A percentile compares a stretch with the other conserved stretches of the same genome.
These are phyloP conservation scores for Arthrobotrys conoides DNA, from an alignment of 2,329 filamentous ascomycete genomes.

Conservation along the genomic window DNA sequence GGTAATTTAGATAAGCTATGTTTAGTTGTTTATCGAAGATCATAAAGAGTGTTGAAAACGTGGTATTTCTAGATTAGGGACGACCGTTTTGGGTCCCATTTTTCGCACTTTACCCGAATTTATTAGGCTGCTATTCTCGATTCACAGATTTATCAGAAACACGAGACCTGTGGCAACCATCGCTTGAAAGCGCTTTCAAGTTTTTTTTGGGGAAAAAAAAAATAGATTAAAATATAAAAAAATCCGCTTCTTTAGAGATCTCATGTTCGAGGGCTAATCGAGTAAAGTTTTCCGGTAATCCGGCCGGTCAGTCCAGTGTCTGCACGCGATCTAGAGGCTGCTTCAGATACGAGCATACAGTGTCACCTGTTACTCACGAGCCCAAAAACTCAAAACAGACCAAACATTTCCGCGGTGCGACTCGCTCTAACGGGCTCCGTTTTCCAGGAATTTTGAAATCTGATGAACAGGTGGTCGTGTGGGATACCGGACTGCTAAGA, in stretches of 20 bases:
- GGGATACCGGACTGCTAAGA: constrained; percentile 33
- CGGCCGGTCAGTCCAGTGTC: neutral
- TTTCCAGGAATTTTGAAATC: neutral
- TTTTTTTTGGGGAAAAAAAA: too few species aligned
- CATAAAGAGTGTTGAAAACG: constrained; percentile 29
- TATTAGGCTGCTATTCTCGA: neutral
- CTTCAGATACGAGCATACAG: neutral
- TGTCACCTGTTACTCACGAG: constrained; percentile 29
- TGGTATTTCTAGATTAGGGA: constrained; percentile 17
- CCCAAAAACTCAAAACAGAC: neutral
- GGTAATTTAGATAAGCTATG: neutral
- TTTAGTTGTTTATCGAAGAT: neutral
- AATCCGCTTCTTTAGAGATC: neutral
- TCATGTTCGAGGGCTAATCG: neutral
- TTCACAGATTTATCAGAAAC: too few species aligned
- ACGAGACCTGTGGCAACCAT: too few species aligned
- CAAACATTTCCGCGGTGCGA: neutral
- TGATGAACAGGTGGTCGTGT: constrained; percentile 15
- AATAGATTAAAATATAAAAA: neutral
- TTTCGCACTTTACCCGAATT: neutral
- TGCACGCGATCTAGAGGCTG: constrained; percentile 13
- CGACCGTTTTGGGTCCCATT: neutral
- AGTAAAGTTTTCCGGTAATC: neutral
- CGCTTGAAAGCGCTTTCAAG: too few species aligned
- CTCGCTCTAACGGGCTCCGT: constrained; percentile 39